Evolutionary conservation across 495 filamentous ascomycete genomes (phyloP), one percentile per base, ranked within the genome.

Genomic region (Podospora sp.): DNA sequence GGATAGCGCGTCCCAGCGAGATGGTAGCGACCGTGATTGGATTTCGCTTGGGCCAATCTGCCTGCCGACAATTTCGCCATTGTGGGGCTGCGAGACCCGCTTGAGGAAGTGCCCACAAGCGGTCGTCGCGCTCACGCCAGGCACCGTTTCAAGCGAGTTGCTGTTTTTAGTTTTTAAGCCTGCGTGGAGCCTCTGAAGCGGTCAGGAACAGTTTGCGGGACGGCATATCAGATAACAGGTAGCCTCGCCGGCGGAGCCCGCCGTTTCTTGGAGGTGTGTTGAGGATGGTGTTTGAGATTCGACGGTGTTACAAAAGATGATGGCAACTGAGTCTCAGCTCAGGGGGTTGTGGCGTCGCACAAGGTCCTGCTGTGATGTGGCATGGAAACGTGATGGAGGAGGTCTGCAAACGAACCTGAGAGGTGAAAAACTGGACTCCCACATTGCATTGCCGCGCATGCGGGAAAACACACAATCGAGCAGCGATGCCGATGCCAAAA

Each of bases 1-100:
- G 56, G 1, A 36, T 70, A 64, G 68, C 46, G 60, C 25, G 22
- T 50, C 57, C 68, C 68, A 65, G 67, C 56, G 60, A 52, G 24
- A 53, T 63, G 68, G 68, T 49, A 67, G 40, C n/a, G 27, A 14
- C 6, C 21, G 6, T 35, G 26, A 65, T 67, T 70, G 65, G 65
- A 18, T 24, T 6, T 6, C 12, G 4, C 22, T 25, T 14, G 12
- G 11, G 11, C 22, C 22, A 27, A 14, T 35, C 11, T 25, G n/a
- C 21, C 33, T 25, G n/a, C 24, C n/a, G 9, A 2, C 52, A 46
- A 46, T 46, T 46, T 46, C 40, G 40, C 40, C 40, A 46, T 12
- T 18, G 40, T 46, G 40, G 40, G 40, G 12, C 40, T 2, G 40
- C 40, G 33, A 46, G 40, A 4, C 40, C 2, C 16, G 12, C 40